Base-by-base conservation (phyloP, 805 yeast genomes). In the Cyberlindnera subsufficiens region DNA sequence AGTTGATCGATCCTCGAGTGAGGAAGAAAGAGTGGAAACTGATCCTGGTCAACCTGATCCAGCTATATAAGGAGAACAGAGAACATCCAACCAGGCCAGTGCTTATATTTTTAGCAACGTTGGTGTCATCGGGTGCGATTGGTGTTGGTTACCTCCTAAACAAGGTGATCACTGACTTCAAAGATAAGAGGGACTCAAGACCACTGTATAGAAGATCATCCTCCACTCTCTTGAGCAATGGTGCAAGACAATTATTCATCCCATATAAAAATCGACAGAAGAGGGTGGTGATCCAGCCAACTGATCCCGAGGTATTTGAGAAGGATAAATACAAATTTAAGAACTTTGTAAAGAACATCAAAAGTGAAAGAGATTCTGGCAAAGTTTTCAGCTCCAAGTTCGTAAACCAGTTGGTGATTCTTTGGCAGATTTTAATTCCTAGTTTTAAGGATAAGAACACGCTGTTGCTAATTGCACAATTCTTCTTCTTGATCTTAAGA, bases 361-460 rank as follows among this genome's bases (percentile, higher is more conserved):
- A 42, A 18, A 45, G 35, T 27, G 57, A 52, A 30, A 42, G 42
- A 11, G 56, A 56, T 15, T 39, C 51, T 1, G 57, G 52, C 27
- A 49, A 60, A 37, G 38, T 68, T 16, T 66, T 69, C 51, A 76
- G 80, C 55, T 80, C 87, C 20, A 75, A 75, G 53, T 86, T 88
- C 53, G 62, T 86, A 45, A 77, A 78, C 46, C 95, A 89, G 65
- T 66, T 88, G 49, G 67, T 69, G 32, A 84, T 90, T 30, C 75
- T 90, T 33, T 84, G 95, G 83, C 74, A 78, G 53, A 84, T 90
- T 32, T 67, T 90, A 51, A 78, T 89, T n/a, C 97, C 97, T 0
- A 76, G 75, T 41, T 59, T 84, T 46, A 71, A 75, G 45, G 78
- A 85, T 49, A 79, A 77, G 54, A 87, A 86, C 55, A 71, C 88